Percentiles rank a stretch among this genome's conserved stretches.
Evolutionary conservation across 2,329 filamentous ascomycete genomes (phyloP).

Genomic region (Mycocentrospora acerina): DNA sequence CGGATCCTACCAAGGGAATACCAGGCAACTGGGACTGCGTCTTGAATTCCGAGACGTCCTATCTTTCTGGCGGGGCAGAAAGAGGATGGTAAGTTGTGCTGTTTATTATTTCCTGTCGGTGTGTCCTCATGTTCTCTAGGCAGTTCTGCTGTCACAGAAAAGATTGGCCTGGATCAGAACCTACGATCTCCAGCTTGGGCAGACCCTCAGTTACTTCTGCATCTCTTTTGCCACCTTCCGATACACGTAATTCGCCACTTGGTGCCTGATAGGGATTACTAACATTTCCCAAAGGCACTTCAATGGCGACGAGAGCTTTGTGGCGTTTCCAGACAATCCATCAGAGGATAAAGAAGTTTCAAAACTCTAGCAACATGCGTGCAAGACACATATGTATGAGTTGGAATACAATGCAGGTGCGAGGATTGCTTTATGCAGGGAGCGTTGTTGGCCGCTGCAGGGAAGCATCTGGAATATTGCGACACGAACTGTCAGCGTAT

Average conservation of each 20-base stretch:
- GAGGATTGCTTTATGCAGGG: no score
- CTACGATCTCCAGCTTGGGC: constrained; percentile 3
- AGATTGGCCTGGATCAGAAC: constrained; percentile 10
- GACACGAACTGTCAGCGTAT: no score
- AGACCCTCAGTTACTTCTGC: no score
- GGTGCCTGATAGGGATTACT: no score
- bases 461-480: no score
- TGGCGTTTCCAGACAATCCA: constrained; percentile 27
- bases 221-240: no score
- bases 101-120: background rate
- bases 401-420: no score
- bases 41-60: constrained; percentile 81
- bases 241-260: no score
- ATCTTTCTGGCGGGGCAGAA: constrained; percentile 77
- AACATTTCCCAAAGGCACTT: constrained; percentile 29
- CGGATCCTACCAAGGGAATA: constrained; percentile 59
- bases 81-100: constrained; percentile 70
- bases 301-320: constrained; percentile 41
- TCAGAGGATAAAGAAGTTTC: constrained; percentile 14
- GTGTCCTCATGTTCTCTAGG: constrained; percentile 2
- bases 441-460: no score
- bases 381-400: no score
- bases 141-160: constrained; percentile 8
- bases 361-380: constrained; percentile 22
- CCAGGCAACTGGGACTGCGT: constrained; percentile 79